Conservation (phyloP, 2,329 filamentous ascomycete species). For the Colletotrichum limetticola region DNA sequence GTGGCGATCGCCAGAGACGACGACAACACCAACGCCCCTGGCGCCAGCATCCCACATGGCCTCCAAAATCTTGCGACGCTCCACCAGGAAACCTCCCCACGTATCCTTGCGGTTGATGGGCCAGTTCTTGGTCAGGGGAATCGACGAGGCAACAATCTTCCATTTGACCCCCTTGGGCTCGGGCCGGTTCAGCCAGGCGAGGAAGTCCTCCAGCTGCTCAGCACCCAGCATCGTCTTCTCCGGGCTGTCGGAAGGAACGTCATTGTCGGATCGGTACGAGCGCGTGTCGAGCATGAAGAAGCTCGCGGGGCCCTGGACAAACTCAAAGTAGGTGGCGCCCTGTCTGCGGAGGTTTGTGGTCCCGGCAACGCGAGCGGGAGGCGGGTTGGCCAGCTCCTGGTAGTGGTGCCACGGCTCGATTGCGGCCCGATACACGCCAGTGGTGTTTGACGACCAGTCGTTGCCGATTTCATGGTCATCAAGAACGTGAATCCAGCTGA, state of each 20-base stretch:
- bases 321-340: conserved; percentile 86
- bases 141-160: conserved; percentile 91
- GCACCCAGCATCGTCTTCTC: conserved; percentile 89
- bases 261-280: conserved; percentile 80
- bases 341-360: conserved; percentile 48
- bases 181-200: conserved; percentile 78
- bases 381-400: conserved; percentile 86
- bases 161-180: conserved; percentile 84
- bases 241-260: conserved; percentile 66
- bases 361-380: conserved; percentile 65
- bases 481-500: conserved; percentile 98
- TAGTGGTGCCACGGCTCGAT: conserved; percentile 89
- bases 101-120: conserved; percentile 87
- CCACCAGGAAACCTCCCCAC: conserved; percentile 90
- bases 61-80: conserved; percentile 83
- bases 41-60: conserved; percentile 91
- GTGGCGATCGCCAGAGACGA: conserved; percentile 93
- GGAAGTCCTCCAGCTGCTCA: conserved; percentile 81
- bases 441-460: conserved; percentile 87
- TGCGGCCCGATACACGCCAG: conserved; percentile 81
- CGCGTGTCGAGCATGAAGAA: conserved; percentile 97
- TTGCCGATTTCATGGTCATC: conserved; percentile 98
- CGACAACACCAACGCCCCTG: conserved; percentile 79
- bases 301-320: conserved; percentile 87
- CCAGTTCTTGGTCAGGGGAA: conserved; percentile 99